These are phyloP conservation scores for Plasmodium malariae DNA, from an alignment of 169 alveolate genomes.

Conservation along the genomic window DNA sequence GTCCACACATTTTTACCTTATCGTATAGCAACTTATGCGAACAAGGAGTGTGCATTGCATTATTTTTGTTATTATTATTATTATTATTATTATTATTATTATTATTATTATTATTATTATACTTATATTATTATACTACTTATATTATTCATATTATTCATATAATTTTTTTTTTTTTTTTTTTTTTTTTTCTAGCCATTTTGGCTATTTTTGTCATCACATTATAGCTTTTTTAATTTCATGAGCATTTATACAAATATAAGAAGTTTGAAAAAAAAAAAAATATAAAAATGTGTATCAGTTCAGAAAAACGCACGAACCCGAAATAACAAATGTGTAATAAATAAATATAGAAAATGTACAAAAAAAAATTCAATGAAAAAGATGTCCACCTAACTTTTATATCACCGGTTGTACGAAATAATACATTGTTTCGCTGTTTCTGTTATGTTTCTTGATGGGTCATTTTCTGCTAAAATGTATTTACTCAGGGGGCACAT, in stretches of 20 bases:
- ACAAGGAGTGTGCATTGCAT: no score
- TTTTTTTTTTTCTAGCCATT: slow-evolving; percentile 35
- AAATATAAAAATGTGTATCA: slow-evolving; percentile 5
- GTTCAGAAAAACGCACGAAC: neutral
- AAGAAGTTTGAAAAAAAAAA: neutral
- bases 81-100: no score
- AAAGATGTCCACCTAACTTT: neutral
- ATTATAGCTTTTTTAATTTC: slow-evolving; percentile 14
- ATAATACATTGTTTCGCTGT: neutral
- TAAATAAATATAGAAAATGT: slow-evolving; percentile 6
- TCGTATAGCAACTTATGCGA: no score
- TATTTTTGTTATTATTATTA: no score
- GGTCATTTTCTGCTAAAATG: neutral
- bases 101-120: no score
- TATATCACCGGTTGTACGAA: neutral
- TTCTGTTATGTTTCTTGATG: neutral
- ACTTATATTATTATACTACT: no score
- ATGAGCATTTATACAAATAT: slow-evolving; percentile 19
- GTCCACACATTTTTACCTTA: no score
- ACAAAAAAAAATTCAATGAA: slow-evolving; percentile 14
- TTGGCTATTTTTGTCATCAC: slow-evolving; percentile 20
- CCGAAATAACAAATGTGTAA: slow-evolving; percentile 1
- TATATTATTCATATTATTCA: no score
- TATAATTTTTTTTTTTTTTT: slow-evolving; percentile 32
- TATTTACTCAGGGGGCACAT: neutral